Evolutionary conservation across 1,284 basidiomycete genomes (phyloP).

Genomic region (Pholiota adiposa): DNA sequence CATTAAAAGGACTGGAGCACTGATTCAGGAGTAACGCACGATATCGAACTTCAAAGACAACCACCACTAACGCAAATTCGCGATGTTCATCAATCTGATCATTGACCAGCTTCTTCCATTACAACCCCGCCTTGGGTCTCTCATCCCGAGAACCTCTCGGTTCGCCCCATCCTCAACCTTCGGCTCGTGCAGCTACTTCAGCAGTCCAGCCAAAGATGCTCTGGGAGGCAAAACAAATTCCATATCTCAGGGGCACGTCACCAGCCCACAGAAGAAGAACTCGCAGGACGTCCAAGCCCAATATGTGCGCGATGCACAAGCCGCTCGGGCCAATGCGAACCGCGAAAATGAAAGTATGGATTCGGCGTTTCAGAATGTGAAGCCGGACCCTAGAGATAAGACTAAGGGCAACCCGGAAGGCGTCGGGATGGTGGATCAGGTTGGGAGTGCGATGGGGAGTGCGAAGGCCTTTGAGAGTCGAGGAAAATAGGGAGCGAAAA

Average conservation of each 20-base stretch:
- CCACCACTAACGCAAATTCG: too few relatives aligned
- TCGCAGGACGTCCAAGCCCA: background rate
- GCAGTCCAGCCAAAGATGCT: background rate
- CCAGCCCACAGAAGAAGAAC: background rate
- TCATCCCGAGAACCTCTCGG: background rate
- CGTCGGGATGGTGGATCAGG: slow-evolving; percentile 31
- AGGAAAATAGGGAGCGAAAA: background rate
- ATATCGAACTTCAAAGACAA: too few relatives aligned
- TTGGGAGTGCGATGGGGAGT: slow-evolving; percentile 27
- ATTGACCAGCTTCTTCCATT: background rate
- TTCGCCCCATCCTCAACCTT: background rate
- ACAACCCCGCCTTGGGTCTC: background rate
- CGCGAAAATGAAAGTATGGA: slow-evolving; percentile 4
- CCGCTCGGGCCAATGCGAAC: background rate
- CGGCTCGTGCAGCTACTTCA: background rate
- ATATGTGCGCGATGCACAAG: background rate
- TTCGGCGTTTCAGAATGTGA: slow-evolving; percentile 6
- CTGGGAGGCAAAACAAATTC: background rate
- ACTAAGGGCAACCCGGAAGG: slow-evolving; percentile 29
- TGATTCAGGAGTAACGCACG: too few relatives aligned
- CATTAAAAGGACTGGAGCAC: background rate
- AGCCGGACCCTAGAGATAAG: slow-evolving; percentile 9
- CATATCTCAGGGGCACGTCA: background rate
- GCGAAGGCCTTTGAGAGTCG: slow-evolving; percentile 23
- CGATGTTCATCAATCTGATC: background rate